Percentiles rank a stretch among this genome's conserved stretches.
Conservation (phyloP, 495 filamentous ascomycete species). For the Talaromyces borbonicus region DNA sequence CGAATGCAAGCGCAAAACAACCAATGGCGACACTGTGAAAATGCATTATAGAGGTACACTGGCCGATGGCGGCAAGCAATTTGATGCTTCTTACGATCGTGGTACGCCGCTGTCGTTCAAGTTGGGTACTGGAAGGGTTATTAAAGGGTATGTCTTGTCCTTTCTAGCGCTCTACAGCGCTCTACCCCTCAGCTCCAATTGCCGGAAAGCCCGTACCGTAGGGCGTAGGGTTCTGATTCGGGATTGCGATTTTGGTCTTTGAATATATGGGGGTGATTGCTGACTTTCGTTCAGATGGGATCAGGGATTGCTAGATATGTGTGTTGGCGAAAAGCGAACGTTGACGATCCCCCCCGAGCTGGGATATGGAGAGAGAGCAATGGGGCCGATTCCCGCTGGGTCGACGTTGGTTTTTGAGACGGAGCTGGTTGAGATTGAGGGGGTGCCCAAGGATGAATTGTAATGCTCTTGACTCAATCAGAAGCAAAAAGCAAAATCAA, state of each 20-base stretch:
- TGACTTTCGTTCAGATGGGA: conserved; percentile 55
- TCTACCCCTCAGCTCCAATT: too few species aligned
- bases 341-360: conserved; percentile 82
- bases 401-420: conserved; percentile 87
- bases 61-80: conserved; percentile 37
- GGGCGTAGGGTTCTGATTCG: not conserved
- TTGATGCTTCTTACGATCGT: conserved; percentile 61
- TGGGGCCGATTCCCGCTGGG: conserved; percentile 72
- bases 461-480: conserved; percentile 18
- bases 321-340: conserved; percentile 88
- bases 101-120: conserved; percentile 65
- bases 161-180: too few species aligned
- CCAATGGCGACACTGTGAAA: conserved; percentile 64
- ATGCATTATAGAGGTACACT: conserved; percentile 88
- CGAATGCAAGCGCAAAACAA: conserved; percentile 63
- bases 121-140: conserved; percentile 72
- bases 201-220: conserved; percentile 1
- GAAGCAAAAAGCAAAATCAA: too few species aligned
- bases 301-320: conserved; percentile 86
- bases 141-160: conserved; percentile 57
- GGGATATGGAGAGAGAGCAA: conserved; percentile 67
- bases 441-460: conserved; percentile 57
- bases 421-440: conserved; percentile 77
- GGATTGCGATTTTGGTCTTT: too few species aligned
- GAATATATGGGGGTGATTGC: too few species aligned